Base-by-base conservation (phyloP, 78 protist species). In the Polysphondylium violaceum region DNA sequence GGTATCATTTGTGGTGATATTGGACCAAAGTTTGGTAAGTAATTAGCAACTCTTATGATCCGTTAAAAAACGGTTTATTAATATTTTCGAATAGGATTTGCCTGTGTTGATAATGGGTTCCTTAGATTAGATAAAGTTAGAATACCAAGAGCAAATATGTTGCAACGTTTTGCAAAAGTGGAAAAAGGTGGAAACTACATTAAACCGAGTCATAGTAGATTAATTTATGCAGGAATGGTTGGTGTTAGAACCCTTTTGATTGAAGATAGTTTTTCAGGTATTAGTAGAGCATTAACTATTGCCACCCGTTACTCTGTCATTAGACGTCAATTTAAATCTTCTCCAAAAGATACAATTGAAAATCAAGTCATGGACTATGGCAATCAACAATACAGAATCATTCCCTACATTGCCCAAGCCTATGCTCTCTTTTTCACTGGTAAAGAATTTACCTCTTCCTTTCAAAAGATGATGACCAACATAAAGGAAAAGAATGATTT, bases 221-320 rank as follows among this genome's bases (percentile, higher is more conserved):
- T 72, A 5, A 38, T 67, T 11, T 95, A 89, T 72, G 95, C 87
- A 3, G 88, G 86, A 38, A 83, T 88, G 94, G 88, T 91, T 17
- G 65, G 43, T 40, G 56, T 61, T 40, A 81, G 96, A 59, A 71
- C 58, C 7, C 47, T 67, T 59, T 33, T 92, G 35, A 76, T 93
- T 63, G 56, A 74, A 3, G 68, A 86, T 11, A 55, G 88, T 8
- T 73, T 81, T 25, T 33, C 23, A 16, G 74, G 63, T 9, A 31
- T 93, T 21, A 8, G 79, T 35, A 44, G 77, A 25, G 87, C 94
- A 0, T 35, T 40, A 7, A 90, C 98, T 11, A 91, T 94, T 25
- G 96, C 96, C 38, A 17, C 89, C 3, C 73, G 96, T 29, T 96
- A 96, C 83, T 55, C 92, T 1, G 29, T 61, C 0, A 56, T 88